Percentiles rank a stretch among this genome's conserved stretches.
Evolutionary conservation across 2,329 filamentous ascomycete genomes (phyloP).

Genomic region (Colletotrichum costaricense): DNA sequence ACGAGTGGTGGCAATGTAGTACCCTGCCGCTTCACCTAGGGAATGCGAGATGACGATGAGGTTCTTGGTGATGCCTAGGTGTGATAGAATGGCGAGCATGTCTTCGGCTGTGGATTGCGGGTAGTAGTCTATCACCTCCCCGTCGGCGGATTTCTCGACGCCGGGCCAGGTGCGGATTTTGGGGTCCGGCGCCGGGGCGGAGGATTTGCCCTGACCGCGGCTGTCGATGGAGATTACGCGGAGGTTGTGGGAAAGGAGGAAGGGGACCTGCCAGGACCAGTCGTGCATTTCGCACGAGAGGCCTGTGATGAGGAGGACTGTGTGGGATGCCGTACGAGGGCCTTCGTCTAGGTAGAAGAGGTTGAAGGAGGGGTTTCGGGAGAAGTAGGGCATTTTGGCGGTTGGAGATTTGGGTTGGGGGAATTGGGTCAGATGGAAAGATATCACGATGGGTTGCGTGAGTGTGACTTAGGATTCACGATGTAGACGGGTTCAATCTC

Average conservation of each 20-base stretch:
- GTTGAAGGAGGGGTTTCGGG: slow-evolving; percentile 4
- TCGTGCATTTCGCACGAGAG: slow-evolving; percentile 25
- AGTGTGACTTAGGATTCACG: too few relatives aligned
- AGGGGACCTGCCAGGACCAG: slow-evolving; percentile 23
- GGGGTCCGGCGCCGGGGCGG: slow-evolving; percentile 6
- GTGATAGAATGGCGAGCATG: not conserved
- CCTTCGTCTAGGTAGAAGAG: slow-evolving; percentile 29
- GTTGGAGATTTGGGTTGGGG: not conserved
- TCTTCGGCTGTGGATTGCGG: slow-evolving; percentile 25
- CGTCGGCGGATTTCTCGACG: slow-evolving; percentile 7
- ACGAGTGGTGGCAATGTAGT: slow-evolving; percentile 7
- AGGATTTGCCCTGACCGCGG: slow-evolving; percentile 21
- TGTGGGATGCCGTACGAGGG: not conserved
- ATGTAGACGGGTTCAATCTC: not conserved
- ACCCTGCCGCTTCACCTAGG: slow-evolving; percentile 5
- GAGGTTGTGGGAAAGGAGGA: slow-evolving; percentile 12
- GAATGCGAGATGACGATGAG: slow-evolving; percentile 21
- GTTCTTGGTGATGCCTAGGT: slow-evolving; percentile 7
- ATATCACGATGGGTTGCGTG: not conserved
- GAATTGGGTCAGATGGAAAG: too few relatives aligned
- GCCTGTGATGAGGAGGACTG: slow-evolving; percentile 16
- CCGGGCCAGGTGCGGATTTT: slow-evolving; percentile 17
- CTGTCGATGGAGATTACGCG: slow-evolving; percentile 22
- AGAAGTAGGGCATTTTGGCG: slow-evolving; percentile 21
- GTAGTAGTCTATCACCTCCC: slow-evolving; percentile 25